A percentile compares a stretch with the other conserved stretches of the same genome.
These are phyloP conservation scores for Isochrysis galbana DNA, from an alignment of 78 protist genomes.

Conservation along the genomic window DNA sequence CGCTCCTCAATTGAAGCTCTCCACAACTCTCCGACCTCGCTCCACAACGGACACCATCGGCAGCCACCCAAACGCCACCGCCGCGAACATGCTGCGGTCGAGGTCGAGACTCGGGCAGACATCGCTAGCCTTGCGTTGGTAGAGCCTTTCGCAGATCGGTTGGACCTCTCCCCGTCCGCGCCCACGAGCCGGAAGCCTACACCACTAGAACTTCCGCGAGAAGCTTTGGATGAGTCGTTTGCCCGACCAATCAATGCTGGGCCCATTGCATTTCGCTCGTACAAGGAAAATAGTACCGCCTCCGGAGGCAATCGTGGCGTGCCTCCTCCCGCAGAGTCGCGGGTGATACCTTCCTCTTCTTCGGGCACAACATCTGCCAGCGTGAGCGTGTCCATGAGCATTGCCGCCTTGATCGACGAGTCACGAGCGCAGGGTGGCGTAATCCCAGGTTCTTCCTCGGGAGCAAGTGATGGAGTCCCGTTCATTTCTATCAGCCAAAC, in stretches of 20 bases:
- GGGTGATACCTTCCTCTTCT: neutral
- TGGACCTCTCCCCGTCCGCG: neutral
- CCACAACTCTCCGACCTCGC: neutral
- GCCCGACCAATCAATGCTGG: too few species aligned
- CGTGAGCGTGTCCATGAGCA: neutral
- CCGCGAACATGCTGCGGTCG: neutral
- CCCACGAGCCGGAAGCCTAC: neutral
- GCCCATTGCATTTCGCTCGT: neutral
- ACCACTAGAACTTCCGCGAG: neutral
- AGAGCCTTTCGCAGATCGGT: neutral
- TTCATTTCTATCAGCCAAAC: neutral
- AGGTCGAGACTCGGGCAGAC: neutral
- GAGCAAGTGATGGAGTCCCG: neutral
- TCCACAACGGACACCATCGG: neutral
- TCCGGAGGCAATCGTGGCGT: neutral
- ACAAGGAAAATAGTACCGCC: neutral
- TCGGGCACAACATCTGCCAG: neutral
- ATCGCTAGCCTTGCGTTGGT: neutral
- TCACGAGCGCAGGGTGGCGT: neutral
- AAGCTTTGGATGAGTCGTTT: too few species aligned
- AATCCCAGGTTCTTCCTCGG: neutral
- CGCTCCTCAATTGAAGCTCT: neutral
- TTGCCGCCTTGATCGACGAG: neutral
- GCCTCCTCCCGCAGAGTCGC: too few species aligned
- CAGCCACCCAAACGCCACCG: neutral